phyloP scores from a whole-genome alignment of 2,329 filamentous ascomycete genomes.

The Septoria petroselini region DNA sequence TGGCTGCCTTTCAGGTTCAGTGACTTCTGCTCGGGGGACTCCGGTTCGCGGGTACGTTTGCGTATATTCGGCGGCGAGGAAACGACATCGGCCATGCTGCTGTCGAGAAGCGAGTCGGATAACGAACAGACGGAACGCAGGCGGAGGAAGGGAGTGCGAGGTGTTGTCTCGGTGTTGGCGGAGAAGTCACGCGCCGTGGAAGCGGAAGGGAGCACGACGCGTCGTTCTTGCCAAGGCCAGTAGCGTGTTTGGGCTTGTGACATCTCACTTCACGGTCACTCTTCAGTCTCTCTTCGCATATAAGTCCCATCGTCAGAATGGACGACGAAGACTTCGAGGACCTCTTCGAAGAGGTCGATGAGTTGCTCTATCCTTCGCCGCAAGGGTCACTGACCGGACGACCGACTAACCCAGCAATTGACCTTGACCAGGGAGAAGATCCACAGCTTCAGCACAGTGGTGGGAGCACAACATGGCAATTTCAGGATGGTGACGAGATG shows the following conservation, averaged over 20 bases:
- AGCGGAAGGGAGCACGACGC: conserved; percentile 6
- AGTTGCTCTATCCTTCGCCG: conserved; percentile 24
- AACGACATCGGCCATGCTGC: conserved; percentile 34
- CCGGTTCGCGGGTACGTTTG: conserved; percentile 32
- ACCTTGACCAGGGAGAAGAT: conserved; percentile 1
- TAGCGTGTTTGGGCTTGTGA: conserved; percentile 9
- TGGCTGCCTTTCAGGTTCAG: conserved; percentile 37
- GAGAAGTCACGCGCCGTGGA: conserved; percentile 9
- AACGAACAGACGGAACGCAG: not conserved
- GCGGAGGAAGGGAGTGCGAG: not conserved
- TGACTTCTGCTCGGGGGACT: conserved; percentile 29
- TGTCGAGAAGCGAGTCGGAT: not conserved
- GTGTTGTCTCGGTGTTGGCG: conserved; percentile 1
- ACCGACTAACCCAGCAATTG: conserved; percentile 22
- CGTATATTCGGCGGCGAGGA: conserved; percentile 31
- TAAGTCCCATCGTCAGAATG: conserved; percentile 17
- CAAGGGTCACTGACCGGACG: conserved; percentile 28
- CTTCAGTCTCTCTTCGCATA: conserved; percentile 2
- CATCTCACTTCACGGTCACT: conserved; percentile 1
- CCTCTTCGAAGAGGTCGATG: conserved; percentile 25
- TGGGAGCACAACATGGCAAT: too few relatives aligned
- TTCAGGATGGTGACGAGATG: not conserved
- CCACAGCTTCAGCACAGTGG: not conserved
- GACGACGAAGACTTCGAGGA: conserved; percentile 32
- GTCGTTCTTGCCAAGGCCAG: conserved; percentile 9